Evolutionary conservation across 2,329 filamentous ascomycete species (phyloP).

Genomic region (Immersiporthe knoxdaviesiana): DNA sequence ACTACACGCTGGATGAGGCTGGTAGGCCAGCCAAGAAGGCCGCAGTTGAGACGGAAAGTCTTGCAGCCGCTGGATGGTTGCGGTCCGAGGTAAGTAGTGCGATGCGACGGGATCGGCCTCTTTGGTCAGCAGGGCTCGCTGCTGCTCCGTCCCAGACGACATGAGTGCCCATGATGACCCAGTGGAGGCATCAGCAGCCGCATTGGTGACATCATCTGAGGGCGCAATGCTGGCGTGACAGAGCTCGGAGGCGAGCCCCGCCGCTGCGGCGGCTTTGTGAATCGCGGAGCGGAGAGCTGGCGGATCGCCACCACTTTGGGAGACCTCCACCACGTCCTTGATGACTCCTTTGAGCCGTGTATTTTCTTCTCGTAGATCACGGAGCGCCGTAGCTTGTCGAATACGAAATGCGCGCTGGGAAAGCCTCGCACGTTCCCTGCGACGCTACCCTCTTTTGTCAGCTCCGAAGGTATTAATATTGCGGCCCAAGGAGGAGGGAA

Average conservation of each 20-base stretch:
- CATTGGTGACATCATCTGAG: neutral
- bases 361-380: conserved; percentile 8
- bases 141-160: neutral
- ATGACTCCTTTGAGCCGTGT: conserved; percentile 4
- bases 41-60: conserved; percentile 1
- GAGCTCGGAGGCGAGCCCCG: neutral
- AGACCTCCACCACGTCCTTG: neutral
- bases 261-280: neutral
- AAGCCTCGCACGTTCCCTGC: conserved; percentile 13
- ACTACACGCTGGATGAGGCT: neutral
- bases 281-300: conserved; percentile 4
- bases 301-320: neutral
- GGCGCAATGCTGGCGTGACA: neutral
- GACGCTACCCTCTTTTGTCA: conserved; percentile 5
- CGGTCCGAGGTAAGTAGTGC: neutral
- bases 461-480: neutral
- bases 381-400: conserved; percentile 12
- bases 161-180: neutral
- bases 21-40: neutral
- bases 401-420: conserved; percentile 16
- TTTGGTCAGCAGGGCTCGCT: neutral
- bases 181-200: neutral
- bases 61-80: neutral
- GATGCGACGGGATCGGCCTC: neutral
- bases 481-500: neutral